phyloP scores from a whole-genome alignment of 2,329 filamentous ascomycete genomes.

The Bertia moriformis region DNA sequence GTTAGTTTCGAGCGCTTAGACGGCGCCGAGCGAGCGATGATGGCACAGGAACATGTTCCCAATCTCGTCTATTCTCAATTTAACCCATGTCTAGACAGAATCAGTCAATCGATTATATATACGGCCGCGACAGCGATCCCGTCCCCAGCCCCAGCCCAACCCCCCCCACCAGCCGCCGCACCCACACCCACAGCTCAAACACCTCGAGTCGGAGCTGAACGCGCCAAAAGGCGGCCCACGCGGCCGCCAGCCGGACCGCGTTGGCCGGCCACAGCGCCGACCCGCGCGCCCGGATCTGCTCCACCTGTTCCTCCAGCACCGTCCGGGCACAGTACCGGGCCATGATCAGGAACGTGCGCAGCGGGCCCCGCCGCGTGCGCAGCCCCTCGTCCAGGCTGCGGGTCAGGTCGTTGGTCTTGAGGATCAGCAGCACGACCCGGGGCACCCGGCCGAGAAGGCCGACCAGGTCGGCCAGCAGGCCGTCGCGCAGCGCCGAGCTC shows the following conservation, averaged over 20 bases:
- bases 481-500: conserved; percentile 69
- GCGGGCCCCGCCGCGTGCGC: conserved; percentile 55
- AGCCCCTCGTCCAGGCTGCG: conserved; percentile 84
- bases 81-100: too few species aligned
- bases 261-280: conserved; percentile 46
- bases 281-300: conserved; percentile 34
- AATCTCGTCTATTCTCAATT: too few species aligned
- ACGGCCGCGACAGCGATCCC: too few species aligned
- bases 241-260: conserved; percentile 33
- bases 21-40: too few species aligned
- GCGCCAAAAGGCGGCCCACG: conserved; percentile 41
- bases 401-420: conserved; percentile 96
- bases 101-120: too few species aligned
- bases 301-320: conserved; percentile 49
- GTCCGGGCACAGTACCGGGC: conserved; percentile 54
- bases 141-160: neutral
- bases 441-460: conserved; percentile 79
- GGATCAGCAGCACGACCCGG: conserved; percentile 78
- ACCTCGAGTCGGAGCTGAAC: conserved; percentile 48
- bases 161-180: conserved; percentile 26
- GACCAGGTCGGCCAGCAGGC: conserved; percentile 76
- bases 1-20: too few species aligned
- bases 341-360: conserved; percentile 53
- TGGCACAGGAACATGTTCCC: too few species aligned
- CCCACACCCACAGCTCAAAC: conserved; percentile 45